Percentiles rank a stretch among this genome's conserved stretches.
These are phyloP conservation scores for Yarrowia alimentaria DNA, from an alignment of 805 yeast species.

Conservation along the genomic window DNA sequence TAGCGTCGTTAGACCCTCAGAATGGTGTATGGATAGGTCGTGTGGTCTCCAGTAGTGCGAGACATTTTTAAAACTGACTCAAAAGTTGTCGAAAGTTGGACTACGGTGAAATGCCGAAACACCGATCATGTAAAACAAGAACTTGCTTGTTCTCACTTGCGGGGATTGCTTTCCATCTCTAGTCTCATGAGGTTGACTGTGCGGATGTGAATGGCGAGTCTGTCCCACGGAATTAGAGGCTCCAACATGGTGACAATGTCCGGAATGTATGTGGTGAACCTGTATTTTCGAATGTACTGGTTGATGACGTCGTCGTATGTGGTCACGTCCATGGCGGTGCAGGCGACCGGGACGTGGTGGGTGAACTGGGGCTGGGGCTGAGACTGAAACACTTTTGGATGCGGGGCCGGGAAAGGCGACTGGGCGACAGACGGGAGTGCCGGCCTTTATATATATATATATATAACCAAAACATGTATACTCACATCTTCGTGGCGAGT, in stretches of 20 bases:
- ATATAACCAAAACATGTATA: too few relatives aligned
- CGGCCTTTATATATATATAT: conserved; percentile 1
- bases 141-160: conserved; percentile 3
- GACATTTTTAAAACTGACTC: too few relatives aligned
- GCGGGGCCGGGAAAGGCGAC: conserved; percentile 8
- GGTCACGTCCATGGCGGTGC: conserved; percentile 15
- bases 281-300: conserved; percentile 21
- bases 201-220: conserved; percentile 10
- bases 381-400: conserved; percentile 7
- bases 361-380: conserved; percentile 1
- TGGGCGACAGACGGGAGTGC: not conserved
- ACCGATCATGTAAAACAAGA: too few relatives aligned
- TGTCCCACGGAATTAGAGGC: conserved; percentile 20
- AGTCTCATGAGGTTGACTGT: conserved; percentile 20
- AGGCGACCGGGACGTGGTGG: conserved; percentile 11
- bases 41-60: too few relatives aligned
- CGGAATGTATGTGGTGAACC: conserved; percentile 22
- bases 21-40: too few relatives aligned
- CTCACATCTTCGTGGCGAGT: too few relatives aligned
- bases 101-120: too few relatives aligned
- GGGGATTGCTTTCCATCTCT: conserved; percentile 14
- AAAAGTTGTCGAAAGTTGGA: too few relatives aligned
- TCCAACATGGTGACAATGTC: conserved; percentile 26
- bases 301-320: conserved; percentile 22
- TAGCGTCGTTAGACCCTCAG: too few relatives aligned